phyloP scores from a whole-genome alignment of 129 eudicot species.

The Artemisia tridentata region DNA sequence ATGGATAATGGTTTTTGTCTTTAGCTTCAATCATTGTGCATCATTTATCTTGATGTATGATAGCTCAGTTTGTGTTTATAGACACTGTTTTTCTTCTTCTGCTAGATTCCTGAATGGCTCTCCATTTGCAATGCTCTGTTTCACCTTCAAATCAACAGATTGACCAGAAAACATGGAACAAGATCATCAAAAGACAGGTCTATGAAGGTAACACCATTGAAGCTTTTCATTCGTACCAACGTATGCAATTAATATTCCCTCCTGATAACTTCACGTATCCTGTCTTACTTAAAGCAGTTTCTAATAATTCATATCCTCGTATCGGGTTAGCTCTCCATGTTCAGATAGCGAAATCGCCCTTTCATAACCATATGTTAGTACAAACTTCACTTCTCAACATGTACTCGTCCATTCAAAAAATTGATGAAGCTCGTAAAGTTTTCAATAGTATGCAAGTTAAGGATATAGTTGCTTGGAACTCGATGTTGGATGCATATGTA shows the following conservation, averaged over 20 bases:
- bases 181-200: constrained; percentile 43
- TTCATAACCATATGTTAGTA: constrained; percentile 33
- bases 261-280: constrained; percentile 61
- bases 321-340: constrained; percentile 51
- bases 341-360: constrained; percentile 37
- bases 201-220: constrained; percentile 27
- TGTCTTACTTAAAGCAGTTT: constrained; percentile 42
- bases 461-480: constrained; percentile 51
- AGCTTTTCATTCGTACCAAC: constrained; percentile 37
- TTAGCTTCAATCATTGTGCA: constrained; percentile 2
- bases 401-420: constrained; percentile 32
- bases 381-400: constrained; percentile 46
- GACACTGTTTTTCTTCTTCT: background rate
- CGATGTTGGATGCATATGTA: constrained; percentile 45
- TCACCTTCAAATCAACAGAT: constrained; percentile 12
- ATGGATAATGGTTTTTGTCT: constrained; percentile 13
- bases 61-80: background rate
- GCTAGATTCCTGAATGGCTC: constrained; percentile 30
- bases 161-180: constrained; percentile 46
- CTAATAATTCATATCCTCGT: constrained; percentile 14
- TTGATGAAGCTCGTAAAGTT: constrained; percentile 32
- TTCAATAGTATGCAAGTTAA: constrained; percentile 35
- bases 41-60: constrained; percentile 17
- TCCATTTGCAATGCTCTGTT: constrained; percentile 30
- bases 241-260: constrained; percentile 31